A percentile compares a stretch with the other conserved stretches of the same genome.
These are phyloP conservation scores for Phytophthora colocasiae DNA, from an alignment of 352 stramenopile species.

Conservation along the genomic window DNA sequence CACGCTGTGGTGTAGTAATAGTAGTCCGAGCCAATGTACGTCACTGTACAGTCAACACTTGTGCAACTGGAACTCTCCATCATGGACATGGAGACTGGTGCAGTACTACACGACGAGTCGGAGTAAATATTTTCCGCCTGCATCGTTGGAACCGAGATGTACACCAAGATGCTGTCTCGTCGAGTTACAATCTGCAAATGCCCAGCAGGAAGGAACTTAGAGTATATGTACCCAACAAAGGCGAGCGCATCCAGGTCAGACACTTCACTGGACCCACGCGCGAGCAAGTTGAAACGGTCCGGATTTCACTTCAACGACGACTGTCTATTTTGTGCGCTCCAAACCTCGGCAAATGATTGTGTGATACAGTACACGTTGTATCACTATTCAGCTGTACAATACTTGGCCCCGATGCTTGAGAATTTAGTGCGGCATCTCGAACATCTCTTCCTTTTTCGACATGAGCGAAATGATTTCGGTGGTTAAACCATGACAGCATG, in stretches of 20 bases:
- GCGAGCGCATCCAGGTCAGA: slow-evolving; percentile 7
- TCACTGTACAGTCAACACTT: slow-evolving; percentile 8
- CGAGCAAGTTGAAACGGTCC: slow-evolving; percentile 22
- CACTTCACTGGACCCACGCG: slow-evolving; percentile 15
- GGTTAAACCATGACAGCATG: no score
- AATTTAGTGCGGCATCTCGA: no score
- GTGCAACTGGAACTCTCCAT: slow-evolving; percentile 19
- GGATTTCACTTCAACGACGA: slow-evolving; percentile 6
- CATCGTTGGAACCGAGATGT: slow-evolving; percentile 3
- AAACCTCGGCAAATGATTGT: no score
- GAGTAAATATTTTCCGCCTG: slow-evolving; percentile 32
- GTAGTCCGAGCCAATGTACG: slow-evolving; percentile 7
- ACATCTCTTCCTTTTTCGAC: no score
- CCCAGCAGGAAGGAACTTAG: no score
- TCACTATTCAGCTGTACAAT: no score
- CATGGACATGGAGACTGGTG: slow-evolving; percentile 30
- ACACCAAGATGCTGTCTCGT: not conserved
- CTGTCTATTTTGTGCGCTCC: not conserved
- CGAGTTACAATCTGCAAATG: slow-evolving; percentile 22
- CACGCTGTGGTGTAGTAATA: slow-evolving; percentile 29
- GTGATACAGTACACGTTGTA: no score
- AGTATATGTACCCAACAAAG: slow-evolving; percentile 21
- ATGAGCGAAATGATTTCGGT: no score
- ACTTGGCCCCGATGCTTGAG: no score
- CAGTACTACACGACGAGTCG: slow-evolving; percentile 27